Evolutionary conservation across 306 rosid genomes (phyloP), one percentile per base, ranked within the genome.

Genomic region (Cotoneaster glaucophyllus): DNA sequence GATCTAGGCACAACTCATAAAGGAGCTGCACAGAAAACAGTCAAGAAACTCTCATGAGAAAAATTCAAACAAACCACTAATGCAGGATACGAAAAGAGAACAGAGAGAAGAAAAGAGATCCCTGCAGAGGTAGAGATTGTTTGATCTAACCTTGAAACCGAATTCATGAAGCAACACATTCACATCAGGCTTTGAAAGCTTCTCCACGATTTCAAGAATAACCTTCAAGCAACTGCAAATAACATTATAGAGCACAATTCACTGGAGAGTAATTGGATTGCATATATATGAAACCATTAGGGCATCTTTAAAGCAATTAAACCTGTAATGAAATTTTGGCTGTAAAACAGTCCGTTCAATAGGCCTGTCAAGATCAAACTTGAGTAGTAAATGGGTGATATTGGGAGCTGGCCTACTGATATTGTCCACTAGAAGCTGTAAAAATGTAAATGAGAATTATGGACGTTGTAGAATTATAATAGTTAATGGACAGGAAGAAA

Each of bases 291-390:
- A 66, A 54, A 43, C 32, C 45, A 52, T 64, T 54, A 37, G 52
- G 80, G 69, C 48, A 78, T 62, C 58, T 45, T 12, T 59, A 21
- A 70, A 69, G 34, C 77, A 74, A 65, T 71, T 73, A 76, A 71
- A 95, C 98, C 98, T 95, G 90, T 90, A 95, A 84, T 92, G 95
- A 84, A 87, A 95, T 82, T 92, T 95, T 44, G 97, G 96, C 90
- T 92, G 96, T 80, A 95, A 83, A 64, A 92, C 73, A 24, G 98
- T 87, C 63, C 84, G 90, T 67, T 95, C 98, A 79, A 92, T 86
- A 25, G 96, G 83, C 34, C 77, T 82, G 80, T 92, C 98, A 43
- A 95, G 84, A 80, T 95, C 93, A 90, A 92, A 95, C 75, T 87
- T 95, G 79, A 95, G 96, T 72, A 95, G 90, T 59, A 95, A 82